Conservation (phyloP, 805 yeast species). For the Cyberlindnera samutprakarnensis region DNA sequence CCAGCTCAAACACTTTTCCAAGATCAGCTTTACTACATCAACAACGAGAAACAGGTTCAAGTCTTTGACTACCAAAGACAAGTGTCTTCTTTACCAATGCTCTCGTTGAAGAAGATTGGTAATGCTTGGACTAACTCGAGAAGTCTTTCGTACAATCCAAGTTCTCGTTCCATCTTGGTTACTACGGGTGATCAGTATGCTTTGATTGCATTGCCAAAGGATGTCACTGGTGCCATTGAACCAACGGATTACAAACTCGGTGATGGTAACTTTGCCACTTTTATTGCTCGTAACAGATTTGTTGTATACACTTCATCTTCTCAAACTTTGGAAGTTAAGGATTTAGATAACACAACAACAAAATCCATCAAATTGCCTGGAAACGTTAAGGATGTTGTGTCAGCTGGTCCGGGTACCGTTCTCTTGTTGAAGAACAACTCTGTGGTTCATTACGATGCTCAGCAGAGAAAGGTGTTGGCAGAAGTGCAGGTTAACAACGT, state of each 20-base stretch:
- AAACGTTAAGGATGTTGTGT: slow-evolving; percentile 61
- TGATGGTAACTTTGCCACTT: slow-evolving; percentile 76
- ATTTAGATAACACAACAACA: slow-evolving; percentile 73
- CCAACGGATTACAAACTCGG: slow-evolving; percentile 78
- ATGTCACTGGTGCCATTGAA: slow-evolving; percentile 88
- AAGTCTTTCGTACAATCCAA: slow-evolving; percentile 82
- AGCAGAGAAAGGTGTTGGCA: slow-evolving; percentile 74
- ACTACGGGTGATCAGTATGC: slow-evolving; percentile 75
- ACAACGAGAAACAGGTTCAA: slow-evolving; percentile 82
- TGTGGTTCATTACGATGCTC: slow-evolving; percentile 84
- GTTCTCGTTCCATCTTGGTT: slow-evolving; percentile 80
- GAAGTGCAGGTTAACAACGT: slow-evolving; percentile 68
- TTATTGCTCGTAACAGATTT: slow-evolving; percentile 92
- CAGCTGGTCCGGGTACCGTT: slow-evolving; percentile 79
- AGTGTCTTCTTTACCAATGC: slow-evolving; percentile 66
- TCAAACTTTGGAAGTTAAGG: slow-evolving; percentile 73
- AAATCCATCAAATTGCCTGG: slow-evolving; percentile 68
- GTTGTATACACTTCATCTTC: slow-evolving; percentile 64
- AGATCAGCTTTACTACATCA: slow-evolving; percentile 68
- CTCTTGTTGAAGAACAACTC: slow-evolving; percentile 64
- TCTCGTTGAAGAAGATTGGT: slow-evolving; percentile 79
- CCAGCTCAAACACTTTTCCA: slow-evolving; percentile 79
- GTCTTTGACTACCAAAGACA: slow-evolving; percentile 60
- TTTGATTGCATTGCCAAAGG: slow-evolving; percentile 71
- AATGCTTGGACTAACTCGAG: slow-evolving; percentile 81